phyloP scores from a whole-genome alignment of 306 rosid species.

The Carpinus fangiana region DNA sequence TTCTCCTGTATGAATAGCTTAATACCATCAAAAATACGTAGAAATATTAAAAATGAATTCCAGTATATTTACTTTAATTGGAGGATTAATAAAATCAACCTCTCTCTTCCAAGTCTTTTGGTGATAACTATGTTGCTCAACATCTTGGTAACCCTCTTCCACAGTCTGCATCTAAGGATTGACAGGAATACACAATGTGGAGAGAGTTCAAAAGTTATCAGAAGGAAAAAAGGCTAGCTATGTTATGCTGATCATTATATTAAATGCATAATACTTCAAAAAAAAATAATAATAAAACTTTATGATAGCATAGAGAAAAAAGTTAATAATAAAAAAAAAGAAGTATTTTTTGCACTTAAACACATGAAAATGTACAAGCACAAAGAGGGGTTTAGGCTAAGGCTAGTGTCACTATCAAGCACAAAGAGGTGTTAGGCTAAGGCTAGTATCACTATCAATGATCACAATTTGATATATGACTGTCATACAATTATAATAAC shows the following conservation, averaged over 20 bases:
- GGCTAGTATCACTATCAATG: not conserved
- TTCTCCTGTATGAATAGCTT: constrained; percentile 42
- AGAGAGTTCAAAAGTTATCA: not conserved
- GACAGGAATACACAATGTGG: not conserved
- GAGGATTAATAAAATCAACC: constrained; percentile 20
- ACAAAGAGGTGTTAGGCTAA: not conserved
- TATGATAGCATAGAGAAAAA: not conserved
- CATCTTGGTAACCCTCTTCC: constrained; percentile 24
- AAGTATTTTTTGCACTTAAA: too few species aligned
- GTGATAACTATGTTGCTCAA: constrained; percentile 22
- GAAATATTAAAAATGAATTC: not conserved
- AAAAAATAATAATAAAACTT: not conserved
- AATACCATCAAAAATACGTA: constrained; percentile 9
- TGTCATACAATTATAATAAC: too few species aligned
- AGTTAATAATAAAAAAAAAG: not conserved
- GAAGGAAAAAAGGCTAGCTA: not conserved
- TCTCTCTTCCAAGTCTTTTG: constrained; percentile 34
- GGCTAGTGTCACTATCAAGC: not conserved
- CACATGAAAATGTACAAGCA: not conserved
- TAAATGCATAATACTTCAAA: not conserved
- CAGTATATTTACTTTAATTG: not conserved
- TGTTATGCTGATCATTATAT: not conserved
- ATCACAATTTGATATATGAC: too few species aligned
- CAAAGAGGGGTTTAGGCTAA: not conserved
- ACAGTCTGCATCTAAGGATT: constrained; percentile 14